phyloP scores from a whole-genome alignment of 2,329 filamentous ascomycete species.

The Pseudocercospora macadamiae region DNA sequence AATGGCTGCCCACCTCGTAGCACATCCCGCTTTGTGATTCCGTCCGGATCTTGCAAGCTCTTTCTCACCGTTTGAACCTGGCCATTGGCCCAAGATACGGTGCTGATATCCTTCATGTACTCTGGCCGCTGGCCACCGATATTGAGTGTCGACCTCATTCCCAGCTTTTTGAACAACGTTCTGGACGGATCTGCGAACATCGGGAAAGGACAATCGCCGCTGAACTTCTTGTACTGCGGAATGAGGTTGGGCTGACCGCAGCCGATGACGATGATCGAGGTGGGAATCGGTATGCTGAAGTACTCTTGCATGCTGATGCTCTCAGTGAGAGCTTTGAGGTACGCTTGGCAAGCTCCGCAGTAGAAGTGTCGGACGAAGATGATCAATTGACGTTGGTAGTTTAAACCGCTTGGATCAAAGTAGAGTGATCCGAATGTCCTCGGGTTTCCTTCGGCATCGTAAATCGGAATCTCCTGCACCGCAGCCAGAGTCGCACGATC shows the following conservation, averaged over 20 bases:
- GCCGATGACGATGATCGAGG: constrained; percentile 43
- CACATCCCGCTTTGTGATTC: constrained; percentile 36
- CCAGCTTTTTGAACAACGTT: constrained; percentile 40
- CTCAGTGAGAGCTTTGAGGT: constrained; percentile 39
- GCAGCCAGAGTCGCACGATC: constrained; percentile 38
- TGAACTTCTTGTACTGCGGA: constrained; percentile 40
- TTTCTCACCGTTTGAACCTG: constrained; percentile 35
- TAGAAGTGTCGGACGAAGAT: constrained; percentile 48
- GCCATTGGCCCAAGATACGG: constrained; percentile 35
- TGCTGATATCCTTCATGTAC: constrained; percentile 42
- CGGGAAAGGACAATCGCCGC: constrained; percentile 39
- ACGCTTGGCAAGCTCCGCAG: constrained; percentile 46
- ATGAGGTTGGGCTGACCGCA: constrained; percentile 43
- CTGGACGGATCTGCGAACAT: constrained; percentile 44
- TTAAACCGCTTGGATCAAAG: constrained; percentile 47
- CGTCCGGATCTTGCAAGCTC: constrained; percentile 35
- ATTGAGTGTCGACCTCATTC: constrained; percentile 40
- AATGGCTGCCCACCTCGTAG: constrained; percentile 42
- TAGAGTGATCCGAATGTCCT: constrained; percentile 67
- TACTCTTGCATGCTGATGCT: constrained; percentile 41
- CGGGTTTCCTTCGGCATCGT: constrained; percentile 63
- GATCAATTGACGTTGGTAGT: constrained; percentile 43
- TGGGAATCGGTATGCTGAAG: constrained; percentile 41
- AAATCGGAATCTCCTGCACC: constrained; percentile 48
- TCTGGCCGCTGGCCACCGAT: constrained; percentile 38